phyloP scores from a whole-genome alignment of 352 stramenopile species.

The Blastocystis sp. region DNA sequence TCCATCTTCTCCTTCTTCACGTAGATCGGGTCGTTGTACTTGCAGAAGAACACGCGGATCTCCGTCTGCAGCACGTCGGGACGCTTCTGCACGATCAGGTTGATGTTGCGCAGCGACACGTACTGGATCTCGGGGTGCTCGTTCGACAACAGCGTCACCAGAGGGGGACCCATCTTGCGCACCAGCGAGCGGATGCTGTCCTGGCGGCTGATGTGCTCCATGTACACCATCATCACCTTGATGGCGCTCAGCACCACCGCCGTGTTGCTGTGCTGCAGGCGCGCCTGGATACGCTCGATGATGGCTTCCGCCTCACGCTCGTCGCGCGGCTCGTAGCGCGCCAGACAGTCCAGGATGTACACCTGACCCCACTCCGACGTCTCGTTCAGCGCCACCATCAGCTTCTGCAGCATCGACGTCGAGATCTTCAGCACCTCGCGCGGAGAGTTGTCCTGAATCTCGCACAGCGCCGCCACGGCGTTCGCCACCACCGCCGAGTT shows the following conservation, averaged over 20 bases:
- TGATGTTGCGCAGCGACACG: conserved; percentile 98
- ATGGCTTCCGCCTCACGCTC: conserved; percentile 95
- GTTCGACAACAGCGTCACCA: conserved; percentile 95
- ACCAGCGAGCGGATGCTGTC: conserved; percentile 87
- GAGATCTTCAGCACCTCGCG: conserved; percentile 92
- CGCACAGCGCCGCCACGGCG: conserved; percentile 92
- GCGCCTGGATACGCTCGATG: conserved; percentile 95
- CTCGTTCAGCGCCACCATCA: conserved; percentile 96
- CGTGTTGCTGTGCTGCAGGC: conserved; percentile 96
- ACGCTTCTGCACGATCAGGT: conserved; percentile 97
- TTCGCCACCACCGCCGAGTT: conserved; percentile 96
- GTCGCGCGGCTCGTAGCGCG: conserved; percentile 89
- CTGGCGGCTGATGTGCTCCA: conserved; percentile 91
- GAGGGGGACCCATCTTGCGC: conserved; percentile 92
- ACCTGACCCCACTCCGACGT: conserved; percentile 99
- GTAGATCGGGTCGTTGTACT: conserved; percentile 79
- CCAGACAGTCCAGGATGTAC: conserved; percentile 94
- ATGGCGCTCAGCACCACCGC: conserved; percentile 96
- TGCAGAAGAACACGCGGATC: conserved; percentile 77
- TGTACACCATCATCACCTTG: conserved; percentile 90
- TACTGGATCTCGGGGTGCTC: conserved; percentile 98
- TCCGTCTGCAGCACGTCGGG: conserved; percentile 92
- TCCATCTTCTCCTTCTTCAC: conserved; percentile 99
- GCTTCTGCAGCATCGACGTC: conserved; percentile 94
- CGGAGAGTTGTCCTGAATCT: conserved; percentile 94